Evolutionary conservation across 202 grass and related monocot species (phyloP).

Genomic region (Musa balbisiana): DNA sequence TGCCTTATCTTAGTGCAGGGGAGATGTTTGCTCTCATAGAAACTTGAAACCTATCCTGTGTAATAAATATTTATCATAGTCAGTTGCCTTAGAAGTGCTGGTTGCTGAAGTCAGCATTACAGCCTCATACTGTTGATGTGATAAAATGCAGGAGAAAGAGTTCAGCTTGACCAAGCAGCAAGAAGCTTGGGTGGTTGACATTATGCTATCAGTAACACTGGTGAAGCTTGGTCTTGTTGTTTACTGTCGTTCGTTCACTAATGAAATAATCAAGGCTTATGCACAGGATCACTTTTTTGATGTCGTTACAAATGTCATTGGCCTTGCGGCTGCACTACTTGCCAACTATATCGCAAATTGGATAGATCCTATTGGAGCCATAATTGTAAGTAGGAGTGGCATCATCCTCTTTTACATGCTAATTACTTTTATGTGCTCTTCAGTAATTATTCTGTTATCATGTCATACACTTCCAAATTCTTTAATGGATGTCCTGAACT

Average conservation of each 20-base stretch:
- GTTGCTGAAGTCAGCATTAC: not conserved
- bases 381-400: conserved; percentile 55
- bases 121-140: not conserved
- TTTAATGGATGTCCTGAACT: not conserved
- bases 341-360: conserved; percentile 70
- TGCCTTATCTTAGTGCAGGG: no score
- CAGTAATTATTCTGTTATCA: not conserved
- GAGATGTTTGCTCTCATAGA: no score
- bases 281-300: conserved; percentile 96
- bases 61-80: no score
- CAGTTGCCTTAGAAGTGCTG: no score
- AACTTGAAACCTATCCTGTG: no score
- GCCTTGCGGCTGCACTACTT: conserved; percentile 76
- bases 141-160: conserved; percentile 40
- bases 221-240: conserved; percentile 75
- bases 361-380: conserved; percentile 90
- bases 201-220: conserved; percentile 80
- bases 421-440: conserved; percentile 8
- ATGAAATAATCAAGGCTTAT: conserved; percentile 96
- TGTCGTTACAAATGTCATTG: conserved; percentile 92
- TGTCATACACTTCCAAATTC: not conserved
- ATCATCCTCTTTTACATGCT: not conserved
- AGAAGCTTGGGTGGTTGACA: conserved; percentile 77
- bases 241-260: conserved; percentile 88
- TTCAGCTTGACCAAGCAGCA: conserved; percentile 86